Evolutionary conservation across 441 rosid genomes (phyloP).

Genomic region (Erysimum cheiri): DNA sequence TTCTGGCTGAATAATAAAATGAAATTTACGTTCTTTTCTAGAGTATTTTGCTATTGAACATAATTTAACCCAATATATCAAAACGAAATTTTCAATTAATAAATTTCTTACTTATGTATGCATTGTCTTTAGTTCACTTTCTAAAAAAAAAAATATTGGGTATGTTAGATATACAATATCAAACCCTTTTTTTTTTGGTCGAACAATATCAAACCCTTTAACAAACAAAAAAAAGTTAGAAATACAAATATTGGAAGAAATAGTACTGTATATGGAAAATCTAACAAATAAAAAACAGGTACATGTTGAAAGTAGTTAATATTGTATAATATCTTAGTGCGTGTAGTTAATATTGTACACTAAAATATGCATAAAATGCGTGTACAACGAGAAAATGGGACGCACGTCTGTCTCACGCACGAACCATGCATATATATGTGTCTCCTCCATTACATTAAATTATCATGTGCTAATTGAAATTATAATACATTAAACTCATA

Average conservation of each 20-base stretch:
- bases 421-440: slow-evolving; percentile 42
- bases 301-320: slow-evolving; percentile 21
- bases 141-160: neutral
- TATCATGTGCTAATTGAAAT: slow-evolving; percentile 38
- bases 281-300: slow-evolving; percentile 7
- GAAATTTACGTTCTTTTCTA: neutral
- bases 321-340: too few species aligned
- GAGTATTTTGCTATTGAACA: slow-evolving; percentile 2
- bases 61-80: neutral
- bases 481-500: neutral
- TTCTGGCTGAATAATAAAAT: neutral
- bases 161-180: neutral
- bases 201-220: too few species aligned
- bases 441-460: slow-evolving; percentile 35
- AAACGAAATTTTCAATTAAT: neutral
- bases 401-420: slow-evolving; percentile 45
- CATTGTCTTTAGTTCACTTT: neutral
- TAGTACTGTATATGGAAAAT: neutral
- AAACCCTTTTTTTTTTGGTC: too few species aligned
- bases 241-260: too few species aligned
- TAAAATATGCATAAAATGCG: slow-evolving; percentile 6
- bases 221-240: too few species aligned
- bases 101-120: neutral
- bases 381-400: slow-evolving; percentile 40
- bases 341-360: slow-evolving; percentile 30